phyloP scores from a whole-genome alignment of 306 rosid genomes.

The Betula pendula region DNA sequence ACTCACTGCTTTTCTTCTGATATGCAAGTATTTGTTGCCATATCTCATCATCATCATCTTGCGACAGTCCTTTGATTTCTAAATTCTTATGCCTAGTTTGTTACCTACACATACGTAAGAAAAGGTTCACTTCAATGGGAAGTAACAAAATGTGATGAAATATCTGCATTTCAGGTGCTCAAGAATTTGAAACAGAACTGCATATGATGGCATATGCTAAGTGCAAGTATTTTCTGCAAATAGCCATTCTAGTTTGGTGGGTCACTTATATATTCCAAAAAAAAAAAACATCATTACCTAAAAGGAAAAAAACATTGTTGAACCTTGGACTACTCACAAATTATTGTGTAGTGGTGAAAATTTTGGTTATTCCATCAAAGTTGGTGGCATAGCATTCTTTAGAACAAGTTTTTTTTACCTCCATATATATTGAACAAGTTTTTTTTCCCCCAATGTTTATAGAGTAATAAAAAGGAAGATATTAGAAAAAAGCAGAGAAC shows the following conservation, averaged over 20 bases:
- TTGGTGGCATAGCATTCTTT: background rate
- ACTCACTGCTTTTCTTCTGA: slow-evolving; percentile 15
- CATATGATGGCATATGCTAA: background rate
- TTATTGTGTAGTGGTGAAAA: background rate
- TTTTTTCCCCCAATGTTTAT: background rate
- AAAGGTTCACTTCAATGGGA: background rate
- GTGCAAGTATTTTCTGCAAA: background rate
- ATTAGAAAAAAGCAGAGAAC: background rate
- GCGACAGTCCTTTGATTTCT: background rate
- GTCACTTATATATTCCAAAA: background rate
- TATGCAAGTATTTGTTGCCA: slow-evolving; percentile 5
- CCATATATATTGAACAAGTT: background rate
- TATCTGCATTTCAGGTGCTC: background rate
- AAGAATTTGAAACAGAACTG: slow-evolving; percentile 2
- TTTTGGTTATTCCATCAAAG: background rate
- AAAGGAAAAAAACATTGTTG: background rate
- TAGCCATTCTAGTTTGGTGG: background rate
- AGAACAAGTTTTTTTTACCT: background rate
- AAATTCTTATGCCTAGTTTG: background rate
- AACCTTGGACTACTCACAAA: background rate
- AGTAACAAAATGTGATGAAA: background rate
- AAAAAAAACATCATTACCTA: no score
- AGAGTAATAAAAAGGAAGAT: background rate
- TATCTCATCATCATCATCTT: no score
- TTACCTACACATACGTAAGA: background rate